Evolutionary conservation across 2,329 filamentous ascomycete genomes (phyloP), one percentile per base, ranked within the genome.

Genomic region (Cryphonectria naterciae): DNA sequence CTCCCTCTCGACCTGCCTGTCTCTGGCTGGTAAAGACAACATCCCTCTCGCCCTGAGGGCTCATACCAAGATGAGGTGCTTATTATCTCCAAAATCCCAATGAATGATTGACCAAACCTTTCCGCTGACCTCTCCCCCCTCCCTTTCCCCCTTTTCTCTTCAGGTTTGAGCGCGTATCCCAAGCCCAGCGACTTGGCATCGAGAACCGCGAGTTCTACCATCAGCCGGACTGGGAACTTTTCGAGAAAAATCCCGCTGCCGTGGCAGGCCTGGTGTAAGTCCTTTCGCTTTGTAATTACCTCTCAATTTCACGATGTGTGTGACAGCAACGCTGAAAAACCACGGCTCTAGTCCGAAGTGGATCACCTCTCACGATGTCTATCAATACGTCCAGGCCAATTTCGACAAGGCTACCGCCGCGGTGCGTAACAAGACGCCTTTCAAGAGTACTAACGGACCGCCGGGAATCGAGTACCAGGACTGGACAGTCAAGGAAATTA

Each of bases 1-100:
- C 19, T 80, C 79, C 2, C 69, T 82, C 2, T 78, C 79, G 2
- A 70, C 79, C 7, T 77, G 79, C 60, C 77, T 81, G n/a, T 28
- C 52, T 1, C n/a, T 56, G n/a, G 52, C 52, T 1, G 52, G 52
- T 4, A 28, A 28, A 28, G n/a, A 56, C 10, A 28, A 56, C n/a
- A 28, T 56, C 11, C 52, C 52, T 5, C 52, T 56, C 25, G 52
- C 52, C n/a, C 52, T 56, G n/a, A 56, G 52, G 52, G 25, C 52
- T 13, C 52, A 56, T 28, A 56, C 52, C 2, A 17, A 56, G n/a
- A 56, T 56, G 52, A 56, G 52, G 52, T 56, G 25, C 11, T n/a
- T n/a, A 28, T 4, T 4, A 28, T 17, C 46, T 22, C 46, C 5
- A 43, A 13, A 17, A 19, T 22, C 10, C 19, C 43, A 41, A 41